These are phyloP conservation scores for Melaleuca quinquenervia DNA, from an alignment of 345 rosid genomes.

Conservation along the genomic window DNA sequence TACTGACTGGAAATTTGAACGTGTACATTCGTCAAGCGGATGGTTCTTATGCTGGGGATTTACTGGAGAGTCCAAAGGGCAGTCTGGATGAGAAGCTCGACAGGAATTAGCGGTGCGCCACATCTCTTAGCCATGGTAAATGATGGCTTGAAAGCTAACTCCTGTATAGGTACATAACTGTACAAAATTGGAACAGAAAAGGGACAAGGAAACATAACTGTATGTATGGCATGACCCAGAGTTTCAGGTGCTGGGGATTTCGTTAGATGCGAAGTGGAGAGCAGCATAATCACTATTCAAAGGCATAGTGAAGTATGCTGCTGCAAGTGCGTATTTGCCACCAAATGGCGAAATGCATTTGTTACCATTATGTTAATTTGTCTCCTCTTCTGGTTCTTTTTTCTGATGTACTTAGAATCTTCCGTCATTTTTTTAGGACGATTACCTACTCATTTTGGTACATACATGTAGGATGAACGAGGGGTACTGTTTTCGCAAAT, in stretches of 20 bases:
- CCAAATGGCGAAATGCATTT: neutral
- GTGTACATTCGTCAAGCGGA: slow-evolving; percentile 50
- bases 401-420: neutral
- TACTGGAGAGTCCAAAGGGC: slow-evolving; percentile 34
- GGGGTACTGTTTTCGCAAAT: neutral
- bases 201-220: neutral
- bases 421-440: neutral
- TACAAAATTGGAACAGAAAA: neutral
- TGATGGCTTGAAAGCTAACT: neutral
- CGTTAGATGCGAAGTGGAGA: neutral
- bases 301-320: neutral
- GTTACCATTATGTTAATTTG: neutral
- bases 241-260: neutral
- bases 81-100: slow-evolving; percentile 28
- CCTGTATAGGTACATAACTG: neutral
- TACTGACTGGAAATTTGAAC: slow-evolving; percentile 58
- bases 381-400: neutral
- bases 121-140: neutral
- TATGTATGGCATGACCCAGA: neutral
- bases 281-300: neutral
- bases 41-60: slow-evolving; percentile 59
- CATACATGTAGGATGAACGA: neutral
- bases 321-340: neutral
- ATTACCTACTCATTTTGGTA: neutral
- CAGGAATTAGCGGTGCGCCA: slow-evolving; percentile 14